Percentiles rank a stretch among this genome's conserved stretches.
These are phyloP conservation scores for Globisporangium iwayamae DNA, from an alignment of 352 stramenopile species.

Conservation along the genomic window DNA sequence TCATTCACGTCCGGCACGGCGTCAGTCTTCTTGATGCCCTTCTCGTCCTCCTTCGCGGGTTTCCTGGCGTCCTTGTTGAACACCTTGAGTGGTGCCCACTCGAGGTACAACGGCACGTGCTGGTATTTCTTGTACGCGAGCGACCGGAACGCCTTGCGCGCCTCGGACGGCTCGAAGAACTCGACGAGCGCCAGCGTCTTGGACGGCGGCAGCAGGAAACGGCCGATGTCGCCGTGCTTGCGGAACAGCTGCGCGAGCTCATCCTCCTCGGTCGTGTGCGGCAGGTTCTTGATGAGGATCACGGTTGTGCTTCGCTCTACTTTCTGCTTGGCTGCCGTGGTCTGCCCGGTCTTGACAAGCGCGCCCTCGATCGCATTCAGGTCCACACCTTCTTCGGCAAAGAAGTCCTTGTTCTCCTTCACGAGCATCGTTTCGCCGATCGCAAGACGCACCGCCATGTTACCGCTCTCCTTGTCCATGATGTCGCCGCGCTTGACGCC, in stretches of 20 bases:
- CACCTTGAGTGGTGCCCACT: conserved; percentile 94
- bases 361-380: conserved; percentile 91
- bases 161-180: conserved; percentile 94
- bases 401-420: conserved; percentile 98
- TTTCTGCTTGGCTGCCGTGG: conserved; percentile 40
- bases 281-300: conserved; percentile 98
- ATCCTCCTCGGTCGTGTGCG: conserved; percentile 91
- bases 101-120: conserved; percentile 97
- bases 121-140: conserved; percentile 99
- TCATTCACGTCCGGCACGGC: conserved; percentile 64
- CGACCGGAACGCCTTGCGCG: conserved; percentile 93
- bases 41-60: conserved; percentile 21
- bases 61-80: conserved; percentile 32
- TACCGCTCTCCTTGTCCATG: conserved; percentile 93
- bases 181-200: conserved; percentile 95
- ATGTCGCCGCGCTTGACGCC: conserved; percentile 93
- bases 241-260: conserved; percentile 95
- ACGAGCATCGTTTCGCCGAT: conserved; percentile 98
- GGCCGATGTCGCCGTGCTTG: conserved; percentile 82
- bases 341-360: conserved; percentile 48
- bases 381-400: conserved; percentile 92
- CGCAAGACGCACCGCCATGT: conserved; percentile 97
- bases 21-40: conserved; percentile 54
- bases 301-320: conserved; percentile 92
- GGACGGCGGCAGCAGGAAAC: conserved; percentile 90